A percentile compares a stretch with the other conserved stretches of the same genome.
Evolutionary conservation across 2,329 filamentous ascomycete species (phyloP).

Genomic region (Colletotrichum sp.): DNA sequence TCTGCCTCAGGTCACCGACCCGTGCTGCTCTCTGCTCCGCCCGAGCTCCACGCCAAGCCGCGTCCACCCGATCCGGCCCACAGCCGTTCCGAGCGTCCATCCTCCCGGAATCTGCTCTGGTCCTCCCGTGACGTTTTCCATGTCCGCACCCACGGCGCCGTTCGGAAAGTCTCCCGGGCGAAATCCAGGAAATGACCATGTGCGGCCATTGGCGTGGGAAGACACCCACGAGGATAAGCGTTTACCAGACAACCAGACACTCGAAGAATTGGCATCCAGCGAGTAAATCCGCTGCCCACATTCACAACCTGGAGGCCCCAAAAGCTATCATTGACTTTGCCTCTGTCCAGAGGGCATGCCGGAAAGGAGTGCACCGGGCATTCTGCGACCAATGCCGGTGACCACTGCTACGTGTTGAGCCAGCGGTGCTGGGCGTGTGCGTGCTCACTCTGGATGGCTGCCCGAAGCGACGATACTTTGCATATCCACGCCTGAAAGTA

Average conservation of each 20-base stretch:
- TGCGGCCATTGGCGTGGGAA: background rate
- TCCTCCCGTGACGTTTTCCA: background rate
- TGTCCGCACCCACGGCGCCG: background rate
- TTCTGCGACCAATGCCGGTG: background rate
- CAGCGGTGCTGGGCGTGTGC: background rate
- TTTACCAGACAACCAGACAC: background rate
- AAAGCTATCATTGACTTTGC: background rate
- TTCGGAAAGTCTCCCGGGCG: background rate
- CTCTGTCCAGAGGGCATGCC: background rate
- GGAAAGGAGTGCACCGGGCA: background rate
- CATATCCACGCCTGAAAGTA: background rate
- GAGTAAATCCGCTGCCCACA: background rate
- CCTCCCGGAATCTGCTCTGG: background rate
- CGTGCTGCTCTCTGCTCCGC: background rate
- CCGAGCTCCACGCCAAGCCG: background rate
- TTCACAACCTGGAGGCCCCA: background rate
- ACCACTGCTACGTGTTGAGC: background rate
- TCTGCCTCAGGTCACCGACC: slow-evolving; percentile 15
- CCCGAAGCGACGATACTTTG: background rate
- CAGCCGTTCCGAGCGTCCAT: slow-evolving; percentile 5
- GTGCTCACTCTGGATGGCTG: background rate
- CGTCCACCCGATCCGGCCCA: slow-evolving; percentile 9
- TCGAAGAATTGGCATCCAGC: background rate
- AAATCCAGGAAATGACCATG: background rate
- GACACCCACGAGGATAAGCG: background rate